Percentiles rank a stretch among this genome's conserved stretches.
Evolutionary conservation across 1,284 basidiomycete genomes (phyloP).

Genomic region (Cryptococcus amylolentus): DNA sequence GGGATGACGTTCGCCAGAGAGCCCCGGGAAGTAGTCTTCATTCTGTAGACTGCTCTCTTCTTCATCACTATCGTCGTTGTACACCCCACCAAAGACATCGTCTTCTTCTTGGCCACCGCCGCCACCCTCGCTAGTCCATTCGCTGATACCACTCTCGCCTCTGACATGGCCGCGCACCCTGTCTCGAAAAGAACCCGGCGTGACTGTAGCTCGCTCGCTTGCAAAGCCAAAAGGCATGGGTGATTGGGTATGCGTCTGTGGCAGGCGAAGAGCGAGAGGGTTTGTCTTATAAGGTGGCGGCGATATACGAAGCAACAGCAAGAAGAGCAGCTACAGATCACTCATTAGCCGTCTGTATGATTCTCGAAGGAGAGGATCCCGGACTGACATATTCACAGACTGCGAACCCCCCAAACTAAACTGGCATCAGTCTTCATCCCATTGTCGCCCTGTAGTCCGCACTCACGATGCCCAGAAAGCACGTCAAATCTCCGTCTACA

Average conservation of each 20-base stretch:
- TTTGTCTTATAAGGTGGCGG: conserved; percentile 14
- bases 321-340: conserved; percentile 17
- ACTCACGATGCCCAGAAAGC: conserved; percentile 12
- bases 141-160: background rate
- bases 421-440: background rate
- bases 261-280: conserved; percentile 15
- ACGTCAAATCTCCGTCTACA: background rate
- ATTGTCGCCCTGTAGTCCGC: background rate
- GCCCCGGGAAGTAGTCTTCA: background rate
- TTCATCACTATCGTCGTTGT: background rate
- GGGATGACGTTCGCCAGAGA: background rate
- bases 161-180: background rate
- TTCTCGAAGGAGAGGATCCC: background rate
- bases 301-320: conserved; percentile 32
- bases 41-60: conserved; percentile 4
- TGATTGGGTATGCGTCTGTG: conserved; percentile 6
- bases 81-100: background rate
- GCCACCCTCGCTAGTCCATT: background rate
- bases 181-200: conserved; percentile 2
- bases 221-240: background rate
- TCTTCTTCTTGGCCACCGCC: background rate
- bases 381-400: conserved; percentile 23
- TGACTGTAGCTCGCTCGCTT: background rate
- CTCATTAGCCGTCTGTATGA: background rate
- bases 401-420: conserved; percentile 12